These are phyloP conservation scores for Raffaelea albimanens DNA, from an alignment of 2,329 filamentous ascomycete genomes.

Conservation along the genomic window DNA sequence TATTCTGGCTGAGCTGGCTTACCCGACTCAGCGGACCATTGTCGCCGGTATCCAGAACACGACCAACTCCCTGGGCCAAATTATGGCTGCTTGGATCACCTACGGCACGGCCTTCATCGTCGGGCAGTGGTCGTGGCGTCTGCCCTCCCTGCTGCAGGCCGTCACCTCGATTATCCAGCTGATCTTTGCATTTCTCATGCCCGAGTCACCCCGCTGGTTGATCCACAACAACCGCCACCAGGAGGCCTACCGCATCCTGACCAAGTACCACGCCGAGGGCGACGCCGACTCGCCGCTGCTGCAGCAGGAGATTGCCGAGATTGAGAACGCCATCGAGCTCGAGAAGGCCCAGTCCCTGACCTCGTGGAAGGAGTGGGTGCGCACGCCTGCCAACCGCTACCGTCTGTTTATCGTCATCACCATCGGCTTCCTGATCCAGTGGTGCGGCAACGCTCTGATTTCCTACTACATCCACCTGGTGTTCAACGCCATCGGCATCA, in stretches of 20 bases:
- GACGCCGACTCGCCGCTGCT: constrained; percentile 9
- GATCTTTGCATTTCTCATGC: constrained; percentile 11
- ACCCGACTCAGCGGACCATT: constrained; percentile 67
- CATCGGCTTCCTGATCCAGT: constrained; percentile 11
- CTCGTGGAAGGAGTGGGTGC: constrained; percentile 8
- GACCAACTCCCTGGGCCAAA: constrained; percentile 48
- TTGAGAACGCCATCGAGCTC: constrained; percentile 9
- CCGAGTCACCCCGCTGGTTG: constrained; percentile 21
- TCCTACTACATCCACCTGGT: constrained; percentile 6
- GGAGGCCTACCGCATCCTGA: constrained; percentile 9
- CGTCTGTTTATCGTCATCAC: constrained; percentile 12
- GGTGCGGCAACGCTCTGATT: constrained; percentile 13
- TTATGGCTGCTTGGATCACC: constrained; percentile 64
- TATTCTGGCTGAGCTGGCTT: constrained; percentile 50
- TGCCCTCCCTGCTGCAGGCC: constrained; percentile 13
- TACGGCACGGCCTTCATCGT: constrained; percentile 41
- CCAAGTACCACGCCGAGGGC: constrained; percentile 12
- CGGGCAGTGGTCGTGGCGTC: constrained; percentile 21
- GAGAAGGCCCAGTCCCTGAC: constrained; percentile 8
- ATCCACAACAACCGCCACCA: constrained; percentile 12
- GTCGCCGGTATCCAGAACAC: constrained; percentile 37
- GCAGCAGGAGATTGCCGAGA: constrained; percentile 12
- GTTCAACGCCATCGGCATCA: constrained; percentile 8
- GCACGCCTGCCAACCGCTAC: constrained; percentile 11
- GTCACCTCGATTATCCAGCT: constrained; percentile 10